Evolutionary conservation across 768 basidiomycete species (phyloP).

Genomic region (Tricholoma flavovirens): DNA sequence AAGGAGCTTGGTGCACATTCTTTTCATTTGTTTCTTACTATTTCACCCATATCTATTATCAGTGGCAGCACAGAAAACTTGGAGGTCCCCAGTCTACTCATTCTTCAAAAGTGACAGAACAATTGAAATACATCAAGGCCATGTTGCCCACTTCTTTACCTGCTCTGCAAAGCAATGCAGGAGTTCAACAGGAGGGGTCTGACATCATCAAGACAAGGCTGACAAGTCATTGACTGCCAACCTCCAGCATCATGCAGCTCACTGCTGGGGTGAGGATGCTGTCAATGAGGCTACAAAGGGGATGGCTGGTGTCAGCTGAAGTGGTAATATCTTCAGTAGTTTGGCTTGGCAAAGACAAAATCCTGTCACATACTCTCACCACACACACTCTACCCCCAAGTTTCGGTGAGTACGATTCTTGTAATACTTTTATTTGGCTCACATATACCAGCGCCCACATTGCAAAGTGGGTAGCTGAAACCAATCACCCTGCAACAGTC

Average conservation of each 20-base stretch:
- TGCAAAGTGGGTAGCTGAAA: slow-evolving; percentile 21
- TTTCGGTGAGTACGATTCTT: slow-evolving; percentile 12
- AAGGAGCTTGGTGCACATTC: background rate
- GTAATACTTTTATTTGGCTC: background rate
- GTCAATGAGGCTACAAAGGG: background rate
- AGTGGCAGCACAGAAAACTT: background rate
- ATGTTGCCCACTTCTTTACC: background rate
- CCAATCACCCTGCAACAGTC: slow-evolving; percentile 17
- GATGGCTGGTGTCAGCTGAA: background rate
- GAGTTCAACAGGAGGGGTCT: background rate
- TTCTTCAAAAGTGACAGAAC: background rate
- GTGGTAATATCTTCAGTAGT: slow-evolving; percentile 2
- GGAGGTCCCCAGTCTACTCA: background rate
- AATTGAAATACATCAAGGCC: background rate
- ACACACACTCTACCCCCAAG: slow-evolving; percentile 3
- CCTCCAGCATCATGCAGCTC: background rate
- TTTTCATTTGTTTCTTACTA: background rate
- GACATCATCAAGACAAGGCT: background rate
- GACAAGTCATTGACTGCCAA: background rate
- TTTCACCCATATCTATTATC: background rate
- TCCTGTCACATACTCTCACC: slow-evolving; percentile 6
- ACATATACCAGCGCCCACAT: too few relatives aligned
- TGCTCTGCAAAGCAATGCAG: background rate
- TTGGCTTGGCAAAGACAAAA: slow-evolving; percentile 10
- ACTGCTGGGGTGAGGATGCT: background rate